Conservation (phyloP, 2,329 filamentous ascomycete species). For the Fragosphaeria purpurea region DNA sequence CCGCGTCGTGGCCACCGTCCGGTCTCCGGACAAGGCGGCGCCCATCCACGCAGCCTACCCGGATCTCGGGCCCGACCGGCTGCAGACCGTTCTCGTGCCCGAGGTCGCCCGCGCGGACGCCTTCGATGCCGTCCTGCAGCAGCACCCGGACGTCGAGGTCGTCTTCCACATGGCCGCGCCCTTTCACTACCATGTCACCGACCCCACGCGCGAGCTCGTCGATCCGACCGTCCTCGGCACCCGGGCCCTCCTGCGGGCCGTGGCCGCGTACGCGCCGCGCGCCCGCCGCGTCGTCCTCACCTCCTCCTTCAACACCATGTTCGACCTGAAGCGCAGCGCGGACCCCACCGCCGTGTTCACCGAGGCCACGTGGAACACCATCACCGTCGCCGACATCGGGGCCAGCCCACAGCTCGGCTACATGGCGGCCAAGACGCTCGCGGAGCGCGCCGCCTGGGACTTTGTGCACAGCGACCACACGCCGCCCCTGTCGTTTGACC, state of each 20-base stretch:
- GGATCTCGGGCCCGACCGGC: slow-evolving; percentile 28
- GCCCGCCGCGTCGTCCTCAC: slow-evolving; percentile 64
- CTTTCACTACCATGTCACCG: slow-evolving; percentile 43
- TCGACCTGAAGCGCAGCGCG: slow-evolving; percentile 26
- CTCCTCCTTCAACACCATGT: slow-evolving; percentile 44
- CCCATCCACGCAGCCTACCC: slow-evolving; percentile 41
- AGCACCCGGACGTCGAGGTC: slow-evolving; percentile 36
- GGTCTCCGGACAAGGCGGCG: slow-evolving; percentile 42
- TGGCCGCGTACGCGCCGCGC: slow-evolving; percentile 44
- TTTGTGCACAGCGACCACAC: slow-evolving; percentile 26
- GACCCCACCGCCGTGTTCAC: slow-evolving; percentile 29
- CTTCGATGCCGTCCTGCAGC: slow-evolving; percentile 55
- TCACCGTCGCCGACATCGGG: slow-evolving; percentile 30
- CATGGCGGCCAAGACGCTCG: slow-evolving; percentile 43
- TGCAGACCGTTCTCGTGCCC: slow-evolving; percentile 53
- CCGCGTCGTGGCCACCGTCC: slow-evolving; percentile 46
- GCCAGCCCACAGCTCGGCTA: slow-evolving; percentile 30
- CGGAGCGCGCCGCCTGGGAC: slow-evolving; percentile 43
- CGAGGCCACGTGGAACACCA: slow-evolving; percentile 40
- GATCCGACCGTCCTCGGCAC: slow-evolving; percentile 49
- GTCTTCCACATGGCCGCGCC: slow-evolving; percentile 54
- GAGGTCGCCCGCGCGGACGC: slow-evolving; percentile 67
- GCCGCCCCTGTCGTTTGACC: slow-evolving; percentile 35
- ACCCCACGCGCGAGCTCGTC: slow-evolving; percentile 43
- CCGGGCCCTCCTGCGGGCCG: slow-evolving; percentile 61